Evolutionary conservation across 148 eudicot genomes (phyloP), one percentile per base, ranked within the genome.

Genomic region (Rhododendron ovatum): DNA sequence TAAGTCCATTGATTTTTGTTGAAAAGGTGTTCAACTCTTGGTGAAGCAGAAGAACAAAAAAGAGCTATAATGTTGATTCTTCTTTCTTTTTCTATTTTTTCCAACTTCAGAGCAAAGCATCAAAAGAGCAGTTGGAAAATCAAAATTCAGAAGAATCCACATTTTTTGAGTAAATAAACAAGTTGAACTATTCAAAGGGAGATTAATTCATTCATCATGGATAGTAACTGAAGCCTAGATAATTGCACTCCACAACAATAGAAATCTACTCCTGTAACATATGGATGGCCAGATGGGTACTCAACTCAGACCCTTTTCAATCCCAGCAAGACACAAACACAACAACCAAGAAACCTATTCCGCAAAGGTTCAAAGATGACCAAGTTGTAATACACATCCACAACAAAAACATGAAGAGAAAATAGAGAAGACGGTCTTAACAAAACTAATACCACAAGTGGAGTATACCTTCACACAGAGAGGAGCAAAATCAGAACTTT

Each of bases 401-500:
- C 12, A 24, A 57, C 74, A 30, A 12, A 26, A 69, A 26, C 17
- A 69, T 10, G 17, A 28, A 69, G 75, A 65, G 73, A 69, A 69
- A 69, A 69, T 69, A 10, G 33, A 67, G 73, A 11, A 24, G 15
- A 4, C 17, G 12, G 28, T 7, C 75, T 26, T 26, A 26, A 67
- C 74, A n/a, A 26, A 26, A 67, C 2, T 8, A 26, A 12, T 11
- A n/a, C 33, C 13, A 26, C 35, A 3, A 28, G 14, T 3, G 14
- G 7, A 26, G 35, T 26, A 71, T 87, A 95, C 99, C 97, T 96
- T 96, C 91, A 96, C 83, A 88, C 95, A 95, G 10, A 95, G 89
- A 82, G 99, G 95, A 87, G 91, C 98, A 87, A 96, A 95, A 88
- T 96, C 98, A 63, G 98, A 95, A 86, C 96, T 94, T 65, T 95